Evolutionary conservation across 257 asterid genomes (phyloP), one percentile per base, ranked within the genome.

Genomic region (Orobanche coerulescens): DNA sequence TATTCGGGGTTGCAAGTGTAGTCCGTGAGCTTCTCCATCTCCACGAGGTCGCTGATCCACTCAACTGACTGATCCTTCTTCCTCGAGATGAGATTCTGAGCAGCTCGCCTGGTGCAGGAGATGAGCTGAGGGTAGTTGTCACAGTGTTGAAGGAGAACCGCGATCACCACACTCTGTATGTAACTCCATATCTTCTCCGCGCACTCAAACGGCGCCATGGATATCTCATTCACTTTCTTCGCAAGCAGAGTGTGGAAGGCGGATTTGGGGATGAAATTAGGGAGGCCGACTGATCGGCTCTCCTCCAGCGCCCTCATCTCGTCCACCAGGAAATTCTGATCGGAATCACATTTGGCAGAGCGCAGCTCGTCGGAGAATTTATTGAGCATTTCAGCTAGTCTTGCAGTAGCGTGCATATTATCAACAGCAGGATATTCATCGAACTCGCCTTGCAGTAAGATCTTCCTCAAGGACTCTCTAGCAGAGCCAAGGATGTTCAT

Each of bases 401-500:
- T 19, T 0, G 83, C 78, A 0, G 78, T 74, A 4, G 67, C 58
- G 4, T 74, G 78, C 78, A 74, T 74, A 16, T 64, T 71, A 0
- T 2, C 20, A 0, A 15, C 71, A 48, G 72, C 81, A 0, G 69
- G 79, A 18, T 72, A 75, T 23, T 79, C 81, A 12, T 79, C 81
- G n/a, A 72, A 79, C 47, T 79, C 84, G 0, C 81, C 81, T 22
- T 65, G 53, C 55, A 79, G 1, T 0, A 79, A 44, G 6, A 79
- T 73, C 16, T 79, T 79, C 60, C 75, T 66, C 53, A 72, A 20
- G 0, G 81, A 72, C 6, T 79, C 84, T 26, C 58, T 73, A 0
- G 71, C 65, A 0, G 62, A 53, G 1, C 77, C 70, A 3, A 70
- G 64, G 47, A 73, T 25, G 5, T 64, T 48, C 73, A 70, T 20